phyloP scores from a whole-genome alignment of 768 basidiomycete species.

The Naganishia onofrii region DNA sequence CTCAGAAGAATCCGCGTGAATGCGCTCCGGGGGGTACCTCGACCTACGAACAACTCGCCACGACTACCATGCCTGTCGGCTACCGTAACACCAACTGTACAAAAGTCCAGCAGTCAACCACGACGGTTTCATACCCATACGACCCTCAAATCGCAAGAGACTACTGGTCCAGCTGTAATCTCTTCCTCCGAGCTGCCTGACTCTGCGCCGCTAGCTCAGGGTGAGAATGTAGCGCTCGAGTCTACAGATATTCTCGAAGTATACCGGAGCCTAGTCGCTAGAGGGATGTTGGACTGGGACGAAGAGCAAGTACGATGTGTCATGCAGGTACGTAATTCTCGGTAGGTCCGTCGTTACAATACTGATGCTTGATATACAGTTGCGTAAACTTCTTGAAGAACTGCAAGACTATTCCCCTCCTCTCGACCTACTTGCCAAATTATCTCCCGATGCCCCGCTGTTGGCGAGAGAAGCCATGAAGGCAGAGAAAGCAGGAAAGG shows the following conservation, averaged over 20 bases:
- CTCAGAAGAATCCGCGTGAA: not conserved
- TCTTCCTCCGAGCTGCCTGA: not conserved
- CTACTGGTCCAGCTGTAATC: not conserved
- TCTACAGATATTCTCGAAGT: conserved; percentile 56
- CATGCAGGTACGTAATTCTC: conserved; percentile 56
- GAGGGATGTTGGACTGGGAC: conserved; percentile 58
- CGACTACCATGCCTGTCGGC: not conserved
- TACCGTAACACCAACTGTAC: not conserved
- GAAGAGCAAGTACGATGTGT: conserved; percentile 60
- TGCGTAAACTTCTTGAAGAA: conserved; percentile 57
- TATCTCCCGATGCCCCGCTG: conserved; percentile 41
- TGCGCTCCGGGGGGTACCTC: not conserved
- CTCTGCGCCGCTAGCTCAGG: not conserved
- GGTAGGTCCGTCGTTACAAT: not conserved
- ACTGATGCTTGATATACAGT: conserved; percentile 48
- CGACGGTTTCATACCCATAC: not conserved
- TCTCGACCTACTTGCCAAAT: conserved; percentile 51
- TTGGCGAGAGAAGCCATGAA: conserved; percentile 34
- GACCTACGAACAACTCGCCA: not conserved
- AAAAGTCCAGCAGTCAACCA: not conserved
- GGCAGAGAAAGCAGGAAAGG: conserved; percentile 21
- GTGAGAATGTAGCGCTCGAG: conserved; percentile 9
- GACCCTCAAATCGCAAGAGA: not conserved
- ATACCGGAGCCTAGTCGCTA: conserved; percentile 57
- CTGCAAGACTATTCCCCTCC: conserved; percentile 60